Conservation (phyloP, 1,139 yeast species). For the Geotrichum armillariae region DNA sequence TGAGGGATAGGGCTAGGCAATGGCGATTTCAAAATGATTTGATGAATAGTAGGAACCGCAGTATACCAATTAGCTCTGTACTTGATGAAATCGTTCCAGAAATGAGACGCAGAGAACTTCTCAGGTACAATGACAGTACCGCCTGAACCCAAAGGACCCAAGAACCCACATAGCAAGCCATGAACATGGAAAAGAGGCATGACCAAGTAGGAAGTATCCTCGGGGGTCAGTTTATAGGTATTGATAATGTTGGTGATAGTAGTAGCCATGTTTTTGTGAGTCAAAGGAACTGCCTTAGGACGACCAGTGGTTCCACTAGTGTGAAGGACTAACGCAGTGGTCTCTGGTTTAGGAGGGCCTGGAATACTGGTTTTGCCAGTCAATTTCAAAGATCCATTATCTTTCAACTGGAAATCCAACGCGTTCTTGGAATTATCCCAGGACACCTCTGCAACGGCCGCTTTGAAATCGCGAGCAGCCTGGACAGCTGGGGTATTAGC, state of each 20-base stretch:
- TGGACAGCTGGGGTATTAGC: slow-evolving; percentile 46
- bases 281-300: slow-evolving; percentile 69
- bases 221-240: slow-evolving; percentile 51
- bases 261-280: slow-evolving; percentile 59
- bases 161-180: slow-evolving; percentile 61
- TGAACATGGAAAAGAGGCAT: slow-evolving; percentile 78
- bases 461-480: slow-evolving; percentile 50
- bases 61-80: slow-evolving; percentile 64
- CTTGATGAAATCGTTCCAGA: slow-evolving; percentile 56
- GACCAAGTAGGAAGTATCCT: slow-evolving; percentile 58
- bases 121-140: slow-evolving; percentile 60
- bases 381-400: slow-evolving; percentile 25
- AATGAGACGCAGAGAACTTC: slow-evolving; percentile 55
- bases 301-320: slow-evolving; percentile 74
- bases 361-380: slow-evolving; percentile 36
- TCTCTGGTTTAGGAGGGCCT: slow-evolving; percentile 45
- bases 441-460: slow-evolving; percentile 52
- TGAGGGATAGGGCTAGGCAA: slow-evolving; percentile 52
- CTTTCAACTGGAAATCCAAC: slow-evolving; percentile 32
- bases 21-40: slow-evolving; percentile 54
- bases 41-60: slow-evolving; percentile 73
- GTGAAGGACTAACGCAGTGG: slow-evolving; percentile 62
- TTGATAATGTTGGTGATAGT: slow-evolving; percentile 56
- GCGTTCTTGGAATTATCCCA: slow-evolving; percentile 39
- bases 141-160: slow-evolving; percentile 60